Conservation (phyloP, 202 grass and related monocot species). For the Dendrocalamus latiflorus region DNA sequence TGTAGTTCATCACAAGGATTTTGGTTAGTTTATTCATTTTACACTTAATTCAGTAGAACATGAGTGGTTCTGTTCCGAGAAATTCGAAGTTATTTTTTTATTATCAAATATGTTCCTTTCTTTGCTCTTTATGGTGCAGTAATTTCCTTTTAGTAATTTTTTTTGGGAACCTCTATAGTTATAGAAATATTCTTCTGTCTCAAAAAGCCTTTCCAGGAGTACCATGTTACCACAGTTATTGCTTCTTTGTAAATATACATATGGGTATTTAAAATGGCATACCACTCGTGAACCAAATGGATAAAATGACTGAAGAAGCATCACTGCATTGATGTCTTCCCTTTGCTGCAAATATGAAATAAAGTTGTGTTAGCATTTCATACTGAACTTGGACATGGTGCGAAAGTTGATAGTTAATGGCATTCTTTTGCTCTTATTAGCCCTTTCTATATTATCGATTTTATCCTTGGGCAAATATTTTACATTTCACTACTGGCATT, state of each 20-base stretch:
- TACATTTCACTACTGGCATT: neutral
- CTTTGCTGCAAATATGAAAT: constrained; percentile 9
- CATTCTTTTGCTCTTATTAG: neutral
- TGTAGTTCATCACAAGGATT: constrained; percentile 94
- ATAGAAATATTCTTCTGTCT: neutral
- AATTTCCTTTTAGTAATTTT: constrained; percentile 18
- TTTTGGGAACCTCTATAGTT: neutral
- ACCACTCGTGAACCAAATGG: neutral
- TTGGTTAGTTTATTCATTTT: constrained; percentile 62
- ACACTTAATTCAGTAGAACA: constrained; percentile 9
- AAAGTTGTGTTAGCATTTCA: neutral
- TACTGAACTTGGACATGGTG: neutral
- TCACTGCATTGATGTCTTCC: constrained; percentile 4
- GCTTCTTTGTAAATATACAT: constrained; percentile 7
- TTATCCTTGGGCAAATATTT: neutral
- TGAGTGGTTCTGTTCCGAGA: neutral
- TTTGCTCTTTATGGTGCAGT: neutral
- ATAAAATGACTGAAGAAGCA: constrained; percentile 16
- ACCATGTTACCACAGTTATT: neutral
- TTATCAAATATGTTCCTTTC: neutral
- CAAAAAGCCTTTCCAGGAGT: neutral
- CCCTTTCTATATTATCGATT: neutral
- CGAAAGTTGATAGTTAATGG: neutral
- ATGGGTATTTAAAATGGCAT: neutral
- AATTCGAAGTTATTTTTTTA: constrained; percentile 7